A percentile compares a stretch with the other conserved stretches of the same genome.
These are phyloP conservation scores for Colletotrichum lupini DNA, from an alignment of 2,329 filamentous ascomycete species.

Conservation along the genomic window DNA sequence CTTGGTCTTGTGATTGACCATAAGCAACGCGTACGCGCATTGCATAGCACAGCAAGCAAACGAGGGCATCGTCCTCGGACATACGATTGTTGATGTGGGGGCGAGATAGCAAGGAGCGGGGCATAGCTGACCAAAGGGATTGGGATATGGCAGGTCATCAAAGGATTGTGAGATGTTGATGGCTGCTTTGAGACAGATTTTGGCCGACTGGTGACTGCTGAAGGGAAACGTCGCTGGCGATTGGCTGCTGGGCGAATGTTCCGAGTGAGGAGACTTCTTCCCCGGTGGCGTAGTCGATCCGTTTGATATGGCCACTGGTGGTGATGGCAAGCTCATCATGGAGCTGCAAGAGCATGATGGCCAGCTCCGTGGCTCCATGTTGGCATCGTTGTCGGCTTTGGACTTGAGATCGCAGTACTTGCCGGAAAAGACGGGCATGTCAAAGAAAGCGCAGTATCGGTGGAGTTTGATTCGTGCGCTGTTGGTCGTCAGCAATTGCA, in stretches of 20 bases:
- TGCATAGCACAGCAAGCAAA: slow-evolving; percentile 60
- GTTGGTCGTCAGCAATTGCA: neutral
- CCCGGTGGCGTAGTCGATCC: slow-evolving; percentile 40
- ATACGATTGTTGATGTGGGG: slow-evolving; percentile 49
- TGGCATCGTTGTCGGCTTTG: slow-evolving; percentile 40
- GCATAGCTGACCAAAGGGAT: slow-evolving; percentile 49
- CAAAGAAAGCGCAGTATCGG: slow-evolving; percentile 62
- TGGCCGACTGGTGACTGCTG: slow-evolving; percentile 57
- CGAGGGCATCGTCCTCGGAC: slow-evolving; percentile 57
- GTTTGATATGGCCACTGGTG: slow-evolving; percentile 43
- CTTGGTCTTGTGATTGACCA: slow-evolving; percentile 54
- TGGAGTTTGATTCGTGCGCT: slow-evolving; percentile 64
- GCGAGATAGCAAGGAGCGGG: slow-evolving; percentile 48
- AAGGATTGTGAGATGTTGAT: slow-evolving; percentile 60
- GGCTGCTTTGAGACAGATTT: slow-evolving; percentile 60
- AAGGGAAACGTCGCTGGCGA: slow-evolving; percentile 51
- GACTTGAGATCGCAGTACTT: slow-evolving; percentile 61
- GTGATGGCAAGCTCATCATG: slow-evolving; percentile 41
- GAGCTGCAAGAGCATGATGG: slow-evolving; percentile 49
- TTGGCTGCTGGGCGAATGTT: slow-evolving; percentile 27
- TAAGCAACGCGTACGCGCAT: slow-evolving; percentile 55
- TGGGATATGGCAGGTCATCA: slow-evolving; percentile 57
- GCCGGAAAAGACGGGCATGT: slow-evolving; percentile 59
- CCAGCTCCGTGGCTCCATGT: slow-evolving; percentile 45
- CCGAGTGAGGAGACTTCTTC: slow-evolving; percentile 36